Conservation (phyloP, 169 alveolate genomes). For the Ichthyophthirius multifiliis region DNA sequence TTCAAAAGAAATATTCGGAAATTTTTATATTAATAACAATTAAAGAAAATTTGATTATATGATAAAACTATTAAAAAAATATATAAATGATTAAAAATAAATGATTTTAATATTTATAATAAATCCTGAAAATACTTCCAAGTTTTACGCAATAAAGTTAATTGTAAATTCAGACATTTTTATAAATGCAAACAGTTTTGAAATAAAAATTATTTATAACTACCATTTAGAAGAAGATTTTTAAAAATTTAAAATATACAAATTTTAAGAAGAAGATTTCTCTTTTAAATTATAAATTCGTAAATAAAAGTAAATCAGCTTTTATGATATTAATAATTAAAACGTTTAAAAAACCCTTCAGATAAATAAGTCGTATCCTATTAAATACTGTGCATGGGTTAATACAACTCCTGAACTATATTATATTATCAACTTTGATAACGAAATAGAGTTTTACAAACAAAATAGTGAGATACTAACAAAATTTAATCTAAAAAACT, state of each 20-base stretch:
- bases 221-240: neutral
- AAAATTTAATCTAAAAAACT: neutral
- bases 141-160: neutral
- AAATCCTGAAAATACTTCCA: neutral
- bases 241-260: neutral
- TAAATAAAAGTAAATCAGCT: neutral
- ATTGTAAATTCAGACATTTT: neutral
- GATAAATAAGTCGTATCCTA: neutral
- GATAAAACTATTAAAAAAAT: neutral
- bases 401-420: neutral
- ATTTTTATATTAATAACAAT: neutral
- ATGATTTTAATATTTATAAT: neutral
- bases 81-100: neutral
- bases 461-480: neutral
- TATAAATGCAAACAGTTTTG: neutral
- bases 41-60: neutral
- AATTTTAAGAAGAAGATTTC: neutral
- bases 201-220: neutral
- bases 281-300: neutral
- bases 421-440: neutral
- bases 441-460: neutral
- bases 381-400: constrained; percentile 1
- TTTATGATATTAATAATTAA: neutral
- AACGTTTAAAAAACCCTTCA: neutral
- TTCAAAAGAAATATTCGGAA: neutral